These are phyloP conservation scores for Capsicum rhomboideum DNA, from an alignment of 257 asterid species.

Conservation along the genomic window DNA sequence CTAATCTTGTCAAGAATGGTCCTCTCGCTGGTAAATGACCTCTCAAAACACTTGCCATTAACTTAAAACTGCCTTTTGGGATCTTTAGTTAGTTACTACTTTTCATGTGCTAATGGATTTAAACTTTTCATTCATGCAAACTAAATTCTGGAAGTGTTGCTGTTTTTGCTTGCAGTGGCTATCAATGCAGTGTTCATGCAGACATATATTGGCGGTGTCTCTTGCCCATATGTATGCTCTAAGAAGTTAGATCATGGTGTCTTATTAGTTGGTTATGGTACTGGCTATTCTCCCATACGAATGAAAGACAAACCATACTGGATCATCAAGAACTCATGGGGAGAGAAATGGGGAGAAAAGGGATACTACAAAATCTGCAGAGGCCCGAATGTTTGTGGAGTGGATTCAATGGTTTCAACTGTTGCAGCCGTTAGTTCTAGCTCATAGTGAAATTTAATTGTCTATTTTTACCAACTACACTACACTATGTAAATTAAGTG, in stretches of 20 bases:
- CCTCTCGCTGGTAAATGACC: slow-evolving; percentile 73
- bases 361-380: slow-evolving; percentile 73
- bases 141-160: background rate
- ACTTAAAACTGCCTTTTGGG: background rate
- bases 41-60: background rate
- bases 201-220: slow-evolving; percentile 75
- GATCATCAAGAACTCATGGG: slow-evolving; percentile 94
- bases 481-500: background rate
- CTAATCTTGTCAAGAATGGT: slow-evolving; percentile 80
- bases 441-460: background rate
- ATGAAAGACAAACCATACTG: slow-evolving; percentile 76
- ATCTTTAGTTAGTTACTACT: background rate
- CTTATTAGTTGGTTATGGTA: slow-evolving; percentile 68
- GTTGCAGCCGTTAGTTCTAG: slow-evolving; percentile 56
- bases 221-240: slow-evolving; percentile 77
- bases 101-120: background rate
- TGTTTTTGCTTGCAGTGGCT: slow-evolving; percentile 46
- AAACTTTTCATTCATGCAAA: background rate
- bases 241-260: slow-evolving; percentile 74
- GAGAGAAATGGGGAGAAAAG: slow-evolving; percentile 67
- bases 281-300: slow-evolving; percentile 55
- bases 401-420: slow-evolving; percentile 85
- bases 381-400: slow-evolving; percentile 69
- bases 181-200: slow-evolving; percentile 88
- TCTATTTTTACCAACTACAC: background rate